Evolutionary conservation across 2,329 filamentous ascomycete genomes (phyloP).

Genomic region (Lachnellula hyalina): DNA sequence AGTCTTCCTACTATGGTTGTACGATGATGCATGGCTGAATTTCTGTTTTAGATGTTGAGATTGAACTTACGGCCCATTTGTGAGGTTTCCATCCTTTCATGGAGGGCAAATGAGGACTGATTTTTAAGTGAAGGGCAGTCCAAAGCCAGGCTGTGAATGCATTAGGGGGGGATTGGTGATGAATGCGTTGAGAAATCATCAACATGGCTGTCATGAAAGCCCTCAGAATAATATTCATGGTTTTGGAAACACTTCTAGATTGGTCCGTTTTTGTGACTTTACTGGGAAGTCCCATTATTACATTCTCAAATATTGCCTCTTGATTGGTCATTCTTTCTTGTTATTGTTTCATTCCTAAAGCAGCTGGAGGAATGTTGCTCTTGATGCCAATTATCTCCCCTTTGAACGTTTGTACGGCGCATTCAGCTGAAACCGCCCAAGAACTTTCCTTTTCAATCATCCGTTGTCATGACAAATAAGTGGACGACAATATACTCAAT

Average conservation of each 20-base stretch:
- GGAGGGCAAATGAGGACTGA: not conserved
- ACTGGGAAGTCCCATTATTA: not conserved
- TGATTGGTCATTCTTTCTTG: not conserved
- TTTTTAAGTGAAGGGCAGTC: not conserved
- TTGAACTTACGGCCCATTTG: slow-evolving; percentile 44
- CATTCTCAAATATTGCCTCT: not conserved
- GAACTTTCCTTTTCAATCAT: not conserved
- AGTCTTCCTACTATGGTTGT: not conserved
- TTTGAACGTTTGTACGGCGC: not conserved
- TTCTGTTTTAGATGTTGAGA: slow-evolving; percentile 40
- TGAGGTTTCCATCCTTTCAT: slow-evolving; percentile 16
- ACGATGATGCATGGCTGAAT: not conserved
- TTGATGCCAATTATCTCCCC: not conserved
- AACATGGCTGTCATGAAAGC: too few relatives aligned
- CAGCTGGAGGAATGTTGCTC: slow-evolving; percentile 3
- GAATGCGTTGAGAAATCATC: not conserved
- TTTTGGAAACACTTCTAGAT: too few relatives aligned
- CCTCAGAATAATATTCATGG: too few relatives aligned
- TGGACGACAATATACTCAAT: not conserved
- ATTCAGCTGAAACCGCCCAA: not conserved
- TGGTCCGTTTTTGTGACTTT: too few relatives aligned
- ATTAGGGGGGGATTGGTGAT: not conserved
- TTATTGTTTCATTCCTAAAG: slow-evolving; percentile 9
- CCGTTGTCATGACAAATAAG: not conserved
- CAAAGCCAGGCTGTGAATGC: not conserved